Conservation (phyloP, 148 eudicot species). For the Vaccinium macrocarpon region DNA sequence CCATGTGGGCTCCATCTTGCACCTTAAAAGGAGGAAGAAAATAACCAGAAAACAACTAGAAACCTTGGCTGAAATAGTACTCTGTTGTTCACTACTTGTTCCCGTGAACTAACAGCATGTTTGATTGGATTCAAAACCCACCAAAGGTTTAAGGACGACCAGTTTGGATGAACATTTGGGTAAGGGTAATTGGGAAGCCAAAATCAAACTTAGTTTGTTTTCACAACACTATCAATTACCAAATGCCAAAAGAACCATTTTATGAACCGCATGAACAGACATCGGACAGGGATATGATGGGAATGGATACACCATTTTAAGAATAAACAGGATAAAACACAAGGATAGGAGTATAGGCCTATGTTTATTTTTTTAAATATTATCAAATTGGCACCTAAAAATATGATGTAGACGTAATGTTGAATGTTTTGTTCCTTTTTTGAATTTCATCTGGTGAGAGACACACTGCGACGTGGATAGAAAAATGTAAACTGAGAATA, state of each 20-base stretch:
- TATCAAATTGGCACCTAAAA: not conserved
- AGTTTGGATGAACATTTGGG: not conserved
- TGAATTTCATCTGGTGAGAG: not conserved
- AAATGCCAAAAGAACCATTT: not conserved
- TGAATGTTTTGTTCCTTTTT: not conserved
- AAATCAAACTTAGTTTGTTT: not conserved
- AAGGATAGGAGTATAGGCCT: not conserved
- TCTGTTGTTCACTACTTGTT: not conserved
- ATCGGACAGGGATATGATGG: not conserved
- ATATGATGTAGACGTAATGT: not conserved
- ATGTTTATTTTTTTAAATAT: not conserved
- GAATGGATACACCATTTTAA: not conserved
- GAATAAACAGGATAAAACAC: not conserved
- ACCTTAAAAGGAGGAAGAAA: not conserved
- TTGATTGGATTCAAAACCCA: not conserved
- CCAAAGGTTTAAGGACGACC: not conserved
- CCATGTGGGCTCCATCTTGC: not conserved
- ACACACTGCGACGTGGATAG: not conserved
- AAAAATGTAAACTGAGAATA: not conserved
- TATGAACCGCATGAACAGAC: not conserved
- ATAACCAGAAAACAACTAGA: not conserved
- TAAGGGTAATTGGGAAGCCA: not conserved
- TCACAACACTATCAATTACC: not conserved
- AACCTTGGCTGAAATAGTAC: not conserved
- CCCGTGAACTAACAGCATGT: not conserved